Conservation (phyloP, 768 basidiomycete genomes). For the Baorangia bicolor region DNA sequence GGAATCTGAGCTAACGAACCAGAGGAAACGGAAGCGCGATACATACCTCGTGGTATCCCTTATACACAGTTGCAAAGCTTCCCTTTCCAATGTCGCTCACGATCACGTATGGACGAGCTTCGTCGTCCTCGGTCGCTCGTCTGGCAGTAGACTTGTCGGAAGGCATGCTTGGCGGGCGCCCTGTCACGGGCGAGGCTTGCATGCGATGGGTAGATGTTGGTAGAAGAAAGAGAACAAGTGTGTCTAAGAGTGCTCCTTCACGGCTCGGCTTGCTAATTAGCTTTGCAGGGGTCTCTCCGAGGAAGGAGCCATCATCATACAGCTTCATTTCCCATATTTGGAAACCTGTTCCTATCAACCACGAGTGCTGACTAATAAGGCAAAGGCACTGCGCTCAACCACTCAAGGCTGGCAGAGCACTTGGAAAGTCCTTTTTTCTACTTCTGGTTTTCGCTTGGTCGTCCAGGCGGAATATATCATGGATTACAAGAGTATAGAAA, state of each 20-base stretch:
- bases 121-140: conserved; percentile 57
- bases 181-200: conserved; percentile 19
- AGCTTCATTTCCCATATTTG: conserved; percentile 22
- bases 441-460: too few relatives aligned
- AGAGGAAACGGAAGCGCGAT: background rate
- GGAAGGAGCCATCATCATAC: conserved; percentile 23
- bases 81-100: conserved; percentile 81
- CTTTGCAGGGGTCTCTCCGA: conserved; percentile 24
- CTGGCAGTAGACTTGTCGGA: conserved; percentile 26
- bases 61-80: conserved; percentile 95
- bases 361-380: conserved; percentile 21
- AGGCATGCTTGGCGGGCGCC: conserved; percentile 25
- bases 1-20: background rate
- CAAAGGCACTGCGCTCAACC: too few relatives aligned
- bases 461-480: too few relatives aligned
- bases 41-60: conserved; percentile 86
- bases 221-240: conserved; percentile 13
- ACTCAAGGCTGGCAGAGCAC: too few relatives aligned
- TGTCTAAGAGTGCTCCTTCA: background rate
- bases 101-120: conserved; percentile 75
- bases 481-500: too few relatives aligned
- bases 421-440: too few relatives aligned
- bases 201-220: conserved; percentile 15
- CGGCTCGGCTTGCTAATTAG: conserved; percentile 25
- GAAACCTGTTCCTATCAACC: conserved; percentile 26